These are phyloP conservation scores for Bipolaris oryzae DNA, from an alignment of 2,329 filamentous ascomycete species.

Conservation along the genomic window DNA sequence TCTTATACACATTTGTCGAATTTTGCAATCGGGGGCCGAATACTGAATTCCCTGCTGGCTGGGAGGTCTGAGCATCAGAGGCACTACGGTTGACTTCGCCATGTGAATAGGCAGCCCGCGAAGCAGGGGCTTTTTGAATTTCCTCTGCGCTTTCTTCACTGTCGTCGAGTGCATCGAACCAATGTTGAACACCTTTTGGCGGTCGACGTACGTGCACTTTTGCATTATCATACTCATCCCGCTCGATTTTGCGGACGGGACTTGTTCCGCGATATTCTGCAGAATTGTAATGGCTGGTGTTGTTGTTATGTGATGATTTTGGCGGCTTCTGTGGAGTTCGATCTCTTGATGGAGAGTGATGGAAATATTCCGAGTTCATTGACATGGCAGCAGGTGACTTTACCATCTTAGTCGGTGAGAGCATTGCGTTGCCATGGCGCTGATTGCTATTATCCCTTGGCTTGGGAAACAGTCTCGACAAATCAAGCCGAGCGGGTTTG, in stretches of 20 bases:
- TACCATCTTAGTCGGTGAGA: slow-evolving; percentile 50
- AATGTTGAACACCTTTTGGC: slow-evolving; percentile 57
- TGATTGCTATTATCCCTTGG: slow-evolving; percentile 33
- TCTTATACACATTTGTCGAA: slow-evolving; percentile 18
- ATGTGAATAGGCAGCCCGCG: slow-evolving; percentile 17
- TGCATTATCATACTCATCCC: slow-evolving; percentile 53
- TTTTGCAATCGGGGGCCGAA: slow-evolving; percentile 24
- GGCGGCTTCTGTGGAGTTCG: slow-evolving; percentile 32
- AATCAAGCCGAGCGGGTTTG: slow-evolving; percentile 49
- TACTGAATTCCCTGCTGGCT: slow-evolving; percentile 6
- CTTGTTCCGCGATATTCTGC: slow-evolving; percentile 23
- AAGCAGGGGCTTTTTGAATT: slow-evolving; percentile 18
- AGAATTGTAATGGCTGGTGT: slow-evolving; percentile 26
- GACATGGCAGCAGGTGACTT: slow-evolving; percentile 51
- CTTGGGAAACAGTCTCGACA: slow-evolving; percentile 52
- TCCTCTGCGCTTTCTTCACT: slow-evolving; percentile 42
- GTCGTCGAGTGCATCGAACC: slow-evolving; percentile 57
- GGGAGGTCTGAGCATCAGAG: slow-evolving; percentile 27
- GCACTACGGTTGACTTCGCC: slow-evolving; percentile 24
- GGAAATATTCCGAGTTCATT: slow-evolving; percentile 45
- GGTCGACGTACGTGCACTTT: slow-evolving; percentile 56
- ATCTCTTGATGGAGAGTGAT: slow-evolving; percentile 41
- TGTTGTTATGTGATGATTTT: slow-evolving; percentile 30
- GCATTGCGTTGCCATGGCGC: slow-evolving; percentile 27
- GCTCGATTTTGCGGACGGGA: slow-evolving; percentile 37